These are phyloP conservation scores for Colletotrichum cordylinicola DNA, from an alignment of 2,329 filamentous ascomycete species.

Conservation along the genomic window DNA sequence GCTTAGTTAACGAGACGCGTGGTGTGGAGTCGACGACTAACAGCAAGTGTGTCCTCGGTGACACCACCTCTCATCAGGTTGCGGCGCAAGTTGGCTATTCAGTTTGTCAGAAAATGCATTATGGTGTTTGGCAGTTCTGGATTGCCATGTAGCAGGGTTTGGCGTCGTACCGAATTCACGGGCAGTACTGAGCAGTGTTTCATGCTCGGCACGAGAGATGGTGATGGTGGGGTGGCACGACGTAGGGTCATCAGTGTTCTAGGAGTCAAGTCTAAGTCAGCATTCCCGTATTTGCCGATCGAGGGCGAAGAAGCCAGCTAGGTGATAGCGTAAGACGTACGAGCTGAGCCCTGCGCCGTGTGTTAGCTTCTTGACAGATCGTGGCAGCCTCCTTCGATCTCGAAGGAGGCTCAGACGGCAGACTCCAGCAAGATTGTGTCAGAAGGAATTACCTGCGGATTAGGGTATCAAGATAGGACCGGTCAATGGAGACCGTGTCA, in stretches of 20 bases:
- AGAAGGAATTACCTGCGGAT: slow-evolving; percentile 58
- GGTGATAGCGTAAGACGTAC: slow-evolving; percentile 26
- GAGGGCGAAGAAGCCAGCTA: background rate
- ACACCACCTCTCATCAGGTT: slow-evolving; percentile 58
- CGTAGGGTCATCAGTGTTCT: slow-evolving; percentile 24
- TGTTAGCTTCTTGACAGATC: background rate
- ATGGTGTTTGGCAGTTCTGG: background rate
- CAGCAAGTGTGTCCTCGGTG: slow-evolving; percentile 49
- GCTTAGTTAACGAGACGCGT: background rate
- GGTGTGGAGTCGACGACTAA: slow-evolving; percentile 32
- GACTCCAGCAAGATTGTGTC: background rate
- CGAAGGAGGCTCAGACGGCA: background rate
- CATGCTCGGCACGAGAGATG: slow-evolving; percentile 67
- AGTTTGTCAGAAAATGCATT: slow-evolving; percentile 7
- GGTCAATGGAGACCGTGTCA: slow-evolving; percentile 51
- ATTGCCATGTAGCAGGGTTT: background rate
- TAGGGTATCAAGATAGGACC: slow-evolving; percentile 65
- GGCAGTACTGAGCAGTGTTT: slow-evolving; percentile 56
- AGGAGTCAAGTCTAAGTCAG: background rate
- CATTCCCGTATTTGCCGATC: background rate
- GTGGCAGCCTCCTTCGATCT: background rate
- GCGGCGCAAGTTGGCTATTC: slow-evolving; percentile 48
- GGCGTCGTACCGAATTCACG: slow-evolving; percentile 61
- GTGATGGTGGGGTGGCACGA: slow-evolving; percentile 46
- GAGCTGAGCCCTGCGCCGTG: slow-evolving; percentile 28